phyloP scores from a whole-genome alignment of 176 grass and related monocot species.

The Cenchrus americanus region DNA sequence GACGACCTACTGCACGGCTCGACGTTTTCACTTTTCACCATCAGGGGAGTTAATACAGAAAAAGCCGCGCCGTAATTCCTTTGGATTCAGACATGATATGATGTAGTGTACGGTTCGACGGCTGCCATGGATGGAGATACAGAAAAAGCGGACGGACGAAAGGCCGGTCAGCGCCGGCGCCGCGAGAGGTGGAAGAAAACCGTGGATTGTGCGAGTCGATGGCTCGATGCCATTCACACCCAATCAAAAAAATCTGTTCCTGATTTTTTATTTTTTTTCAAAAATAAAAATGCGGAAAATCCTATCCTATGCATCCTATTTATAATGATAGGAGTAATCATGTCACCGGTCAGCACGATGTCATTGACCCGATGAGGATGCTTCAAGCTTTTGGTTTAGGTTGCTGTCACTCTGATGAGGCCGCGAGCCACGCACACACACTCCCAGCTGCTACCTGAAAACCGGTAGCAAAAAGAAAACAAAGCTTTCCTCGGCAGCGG shows the following conservation, averaged over 20 bases:
- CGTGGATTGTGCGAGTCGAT: background rate
- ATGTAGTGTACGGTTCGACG: no score
- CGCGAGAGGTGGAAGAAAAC: background rate
- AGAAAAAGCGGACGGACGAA: background rate
- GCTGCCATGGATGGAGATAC: background rate
- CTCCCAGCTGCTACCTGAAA: background rate
- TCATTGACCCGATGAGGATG: conserved; percentile 40
- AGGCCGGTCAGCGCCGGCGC: conserved; percentile 26
- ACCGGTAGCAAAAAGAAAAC: background rate
- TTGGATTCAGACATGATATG: background rate
- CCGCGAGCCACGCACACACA: background rate
- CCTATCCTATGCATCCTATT: background rate
- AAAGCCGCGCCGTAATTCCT: background rate
- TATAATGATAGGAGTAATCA: conserved; percentile 14
- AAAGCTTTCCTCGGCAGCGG: conserved; percentile 13
- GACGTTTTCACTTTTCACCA: background rate
- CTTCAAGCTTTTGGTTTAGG: background rate
- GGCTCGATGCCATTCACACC: background rate
- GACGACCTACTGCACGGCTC: background rate
- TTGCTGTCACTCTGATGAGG: conserved; percentile 20
- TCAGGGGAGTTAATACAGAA: background rate
- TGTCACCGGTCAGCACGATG: conserved; percentile 27
- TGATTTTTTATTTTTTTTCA: no score
- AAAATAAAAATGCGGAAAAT: background rate
- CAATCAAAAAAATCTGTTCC: background rate